Evolutionary conservation across 2,329 filamentous ascomycete genomes (phyloP).

Genomic region (Phialocephala sp.): DNA sequence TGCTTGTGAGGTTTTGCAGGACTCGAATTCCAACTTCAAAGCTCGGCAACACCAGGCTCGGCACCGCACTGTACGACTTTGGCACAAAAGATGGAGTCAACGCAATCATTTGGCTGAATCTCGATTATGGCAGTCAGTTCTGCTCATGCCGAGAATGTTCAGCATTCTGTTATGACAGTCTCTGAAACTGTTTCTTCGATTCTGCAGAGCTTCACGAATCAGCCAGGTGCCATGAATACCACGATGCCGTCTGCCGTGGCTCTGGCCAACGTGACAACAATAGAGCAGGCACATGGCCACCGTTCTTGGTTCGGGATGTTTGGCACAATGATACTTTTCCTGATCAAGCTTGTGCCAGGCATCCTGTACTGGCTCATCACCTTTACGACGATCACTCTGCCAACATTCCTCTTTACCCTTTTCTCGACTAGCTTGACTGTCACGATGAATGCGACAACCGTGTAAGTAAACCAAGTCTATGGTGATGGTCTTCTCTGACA

Average conservation of each 20-base stretch:
- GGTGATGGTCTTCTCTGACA: slow-evolving; percentile 29
- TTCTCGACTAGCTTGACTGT: slow-evolving; percentile 94
- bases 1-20: neutral
- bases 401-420: slow-evolving; percentile 85
- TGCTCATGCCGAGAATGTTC: slow-evolving; percentile 19
- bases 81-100: slow-evolving; percentile 24
- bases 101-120: slow-evolving; percentile 23
- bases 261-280: slow-evolving; percentile 27
- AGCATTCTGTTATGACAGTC: slow-evolving; percentile 22
- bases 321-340: slow-evolving; percentile 58
- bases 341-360: slow-evolving; percentile 61
- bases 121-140: slow-evolving; percentile 27
- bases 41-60: slow-evolving; percentile 6
- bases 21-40: neutral
- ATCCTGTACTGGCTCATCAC: slow-evolving; percentile 80
- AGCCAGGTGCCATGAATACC: slow-evolving; percentile 33
- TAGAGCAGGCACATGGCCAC: slow-evolving; percentile 44
- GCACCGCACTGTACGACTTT: slow-evolving; percentile 4
- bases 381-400: slow-evolving; percentile 86
- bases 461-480: slow-evolving; percentile 60
- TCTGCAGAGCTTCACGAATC: slow-evolving; percentile 32
- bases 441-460: slow-evolving; percentile 97
- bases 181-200: slow-evolving; percentile 33
- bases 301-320: slow-evolving; percentile 64
- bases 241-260: slow-evolving; percentile 30